Conservation (phyloP, 805 yeast species). For the Wickerhamiella brachini region DNA sequence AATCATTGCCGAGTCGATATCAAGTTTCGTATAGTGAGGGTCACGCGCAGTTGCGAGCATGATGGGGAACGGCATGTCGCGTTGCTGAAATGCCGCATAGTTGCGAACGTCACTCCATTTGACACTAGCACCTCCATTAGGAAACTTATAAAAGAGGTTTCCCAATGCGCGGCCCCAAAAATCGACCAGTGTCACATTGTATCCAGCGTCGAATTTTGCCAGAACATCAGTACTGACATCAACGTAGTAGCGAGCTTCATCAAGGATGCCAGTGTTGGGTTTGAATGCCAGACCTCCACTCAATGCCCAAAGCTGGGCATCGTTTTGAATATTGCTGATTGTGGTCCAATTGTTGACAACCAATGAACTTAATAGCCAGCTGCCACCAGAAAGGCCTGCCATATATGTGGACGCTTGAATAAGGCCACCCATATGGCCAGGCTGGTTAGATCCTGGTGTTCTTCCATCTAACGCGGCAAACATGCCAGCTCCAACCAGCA, state of each 20-base stretch:
- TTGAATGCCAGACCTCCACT: conserved; percentile 45
- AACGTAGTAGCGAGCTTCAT: conserved; percentile 39
- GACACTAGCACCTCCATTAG: conserved; percentile 51
- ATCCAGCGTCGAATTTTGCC: conserved; percentile 50
- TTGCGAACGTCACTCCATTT: conserved; percentile 45
- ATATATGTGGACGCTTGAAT: conserved; percentile 57
- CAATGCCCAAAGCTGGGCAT: conserved; percentile 50
- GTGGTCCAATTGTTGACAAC: conserved; percentile 60
- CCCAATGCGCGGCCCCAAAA: conserved; percentile 72
- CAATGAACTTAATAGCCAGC: conserved; percentile 64
- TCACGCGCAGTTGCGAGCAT: conserved; percentile 35
- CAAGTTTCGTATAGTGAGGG: conserved; percentile 30
- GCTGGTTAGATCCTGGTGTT: conserved; percentile 32
- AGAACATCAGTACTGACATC: conserved; percentile 33
- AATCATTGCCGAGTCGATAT: conserved; percentile 50
- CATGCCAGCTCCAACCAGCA: conserved; percentile 76
- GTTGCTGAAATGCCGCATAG: conserved; percentile 43
- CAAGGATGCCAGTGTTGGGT: conserved; percentile 44
- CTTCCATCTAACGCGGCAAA: conserved; percentile 66
- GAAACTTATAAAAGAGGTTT: conserved; percentile 50
- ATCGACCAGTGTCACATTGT: conserved; percentile 52
- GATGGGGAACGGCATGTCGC: conserved; percentile 61
- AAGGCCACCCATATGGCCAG: conserved; percentile 55
- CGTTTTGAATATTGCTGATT: conserved; percentile 42
- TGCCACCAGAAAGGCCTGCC: conserved; percentile 75